Conservation (phyloP, 2,329 filamentous ascomycete species). For the Verticillium klebahnii region DNA sequence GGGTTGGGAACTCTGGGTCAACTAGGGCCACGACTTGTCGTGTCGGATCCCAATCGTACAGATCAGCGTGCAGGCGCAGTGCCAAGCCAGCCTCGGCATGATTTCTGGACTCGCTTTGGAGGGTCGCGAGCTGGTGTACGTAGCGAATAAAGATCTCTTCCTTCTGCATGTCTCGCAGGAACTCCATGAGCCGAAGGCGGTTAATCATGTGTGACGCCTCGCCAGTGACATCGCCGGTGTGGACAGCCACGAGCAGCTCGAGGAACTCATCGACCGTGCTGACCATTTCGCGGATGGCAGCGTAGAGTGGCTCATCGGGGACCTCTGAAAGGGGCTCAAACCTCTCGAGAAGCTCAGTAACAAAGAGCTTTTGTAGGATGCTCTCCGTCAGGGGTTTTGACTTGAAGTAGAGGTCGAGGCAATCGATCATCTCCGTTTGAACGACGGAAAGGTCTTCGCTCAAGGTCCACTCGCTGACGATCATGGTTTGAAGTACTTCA, state of each 20-base stretch:
- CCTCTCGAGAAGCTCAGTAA: conserved; percentile 75
- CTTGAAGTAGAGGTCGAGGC: conserved; percentile 85
- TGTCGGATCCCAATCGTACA: conserved; percentile 85
- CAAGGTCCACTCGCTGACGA: conserved; percentile 95
- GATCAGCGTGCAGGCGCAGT: conserved; percentile 82
- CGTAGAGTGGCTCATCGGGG: conserved; percentile 68
- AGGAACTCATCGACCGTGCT: conserved; percentile 84
- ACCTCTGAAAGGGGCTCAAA: conserved; percentile 68
- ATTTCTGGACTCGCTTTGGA: conserved; percentile 73
- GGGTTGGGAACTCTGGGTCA: conserved; percentile 75
- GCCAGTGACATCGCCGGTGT: conserved; percentile 67
- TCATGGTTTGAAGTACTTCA: conserved; percentile 94
- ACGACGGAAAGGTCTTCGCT: conserved; percentile 89
- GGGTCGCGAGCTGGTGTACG: conserved; percentile 80
- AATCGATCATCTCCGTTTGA: conserved; percentile 95
- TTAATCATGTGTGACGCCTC: conserved; percentile 84
- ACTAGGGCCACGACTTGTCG: conserved; percentile 59
- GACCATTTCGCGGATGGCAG: conserved; percentile 73
- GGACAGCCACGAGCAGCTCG: conserved; percentile 84
- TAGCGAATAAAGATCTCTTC: conserved; percentile 96
- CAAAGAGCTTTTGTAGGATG: conserved; percentile 87
- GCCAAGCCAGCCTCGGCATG: conserved; percentile 85
- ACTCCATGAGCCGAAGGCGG: conserved; percentile 88
- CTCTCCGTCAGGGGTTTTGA: conserved; percentile 82
- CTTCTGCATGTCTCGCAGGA: conserved; percentile 92